Base-by-base conservation (phyloP, 805 yeast genomes). In the Millerozyma miso region DNA sequence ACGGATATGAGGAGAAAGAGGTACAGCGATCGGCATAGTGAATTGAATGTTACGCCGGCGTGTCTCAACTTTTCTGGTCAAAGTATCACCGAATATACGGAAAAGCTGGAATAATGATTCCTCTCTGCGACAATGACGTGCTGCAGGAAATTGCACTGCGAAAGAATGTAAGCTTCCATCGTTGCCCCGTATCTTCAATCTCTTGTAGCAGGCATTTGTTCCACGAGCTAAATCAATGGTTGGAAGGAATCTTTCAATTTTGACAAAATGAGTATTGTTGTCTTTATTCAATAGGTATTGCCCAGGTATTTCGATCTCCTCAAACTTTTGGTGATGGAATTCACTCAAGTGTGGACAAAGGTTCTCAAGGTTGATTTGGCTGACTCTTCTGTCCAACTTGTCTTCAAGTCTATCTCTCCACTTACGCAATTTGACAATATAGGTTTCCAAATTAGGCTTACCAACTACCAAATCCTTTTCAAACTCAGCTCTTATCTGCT, bases 291-390 rank as follows among this genome's bases (percentile, higher is more conserved):
- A 71, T 58, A 90, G 69, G 57, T 93, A 93, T 59, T 93, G 99
- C 1, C 99, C 99, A 0, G 99, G 99, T 45, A 93, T 82, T 61
- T 93, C 99, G 45, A 93, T 88, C 39, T 93, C 99, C 61, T 93
- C 99, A 59, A 93, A 93, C 65, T 89, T 91, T 62, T 93, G 98
- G 61, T 93, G 96, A 65, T 93, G 99, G 79, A 95, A 93, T 59
- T 90, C 97, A 59, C 95, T 85, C 62, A 93, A 73, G 54, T 91
- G 98, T 13, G 98, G 97, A 55, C 97, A 89, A 48, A 93, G 73
- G 44, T 89, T 81, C 64, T 93, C 99, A 48, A 93, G 65, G 52
- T 89, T 85, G 39, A 89, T 85, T 52, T 80, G 79, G 20, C 82
- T 78, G 43, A 88, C 83, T 45, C 95, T 77, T 50, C 96, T 76